A percentile compares a stretch with the other conserved stretches of the same genome.
phyloP scores from a whole-genome alignment of 2,329 filamentous ascomycete species.

The Dactylellina cionopaga region DNA sequence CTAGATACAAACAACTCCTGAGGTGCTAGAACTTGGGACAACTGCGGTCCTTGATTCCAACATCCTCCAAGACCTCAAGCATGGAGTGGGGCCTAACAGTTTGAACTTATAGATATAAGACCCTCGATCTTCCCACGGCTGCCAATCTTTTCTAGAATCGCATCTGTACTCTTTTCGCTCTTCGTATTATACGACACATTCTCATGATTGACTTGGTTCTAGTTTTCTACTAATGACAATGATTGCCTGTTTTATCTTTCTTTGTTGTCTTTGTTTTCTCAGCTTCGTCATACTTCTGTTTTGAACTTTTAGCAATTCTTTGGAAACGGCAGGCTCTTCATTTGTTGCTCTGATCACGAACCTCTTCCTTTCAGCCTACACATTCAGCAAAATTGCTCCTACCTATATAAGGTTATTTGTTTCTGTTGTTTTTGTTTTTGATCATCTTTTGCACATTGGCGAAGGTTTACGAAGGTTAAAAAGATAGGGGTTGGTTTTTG shows the following conservation, averaged over 20 bases:
- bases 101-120: no score
- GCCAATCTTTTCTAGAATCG: no score
- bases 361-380: no score
- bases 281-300: not conserved
- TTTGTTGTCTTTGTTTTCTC: not conserved
- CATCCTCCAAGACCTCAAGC: no score
- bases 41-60: no score
- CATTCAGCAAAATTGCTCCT: no score
- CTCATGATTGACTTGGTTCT: slow-evolving; percentile 13
- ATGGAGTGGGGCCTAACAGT: no score
- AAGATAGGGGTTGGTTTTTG: slow-evolving; percentile 22
- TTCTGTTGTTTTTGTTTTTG: not conserved
- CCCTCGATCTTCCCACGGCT: no score
- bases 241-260: not conserved
- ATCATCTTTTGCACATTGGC: slow-evolving; percentile 28
- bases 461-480: slow-evolving; percentile 31
- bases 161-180: no score
- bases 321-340: slow-evolving; percentile 4
- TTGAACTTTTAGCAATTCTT: no score
- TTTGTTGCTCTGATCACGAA: not conserved
- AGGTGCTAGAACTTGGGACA: not conserved
- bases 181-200: no score
- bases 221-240: slow-evolving; percentile 13
- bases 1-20: no score
- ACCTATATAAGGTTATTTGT: not conserved